Base-by-base conservation (phyloP, 108 stramenopile species). In the Skeletonema grethae region DNA sequence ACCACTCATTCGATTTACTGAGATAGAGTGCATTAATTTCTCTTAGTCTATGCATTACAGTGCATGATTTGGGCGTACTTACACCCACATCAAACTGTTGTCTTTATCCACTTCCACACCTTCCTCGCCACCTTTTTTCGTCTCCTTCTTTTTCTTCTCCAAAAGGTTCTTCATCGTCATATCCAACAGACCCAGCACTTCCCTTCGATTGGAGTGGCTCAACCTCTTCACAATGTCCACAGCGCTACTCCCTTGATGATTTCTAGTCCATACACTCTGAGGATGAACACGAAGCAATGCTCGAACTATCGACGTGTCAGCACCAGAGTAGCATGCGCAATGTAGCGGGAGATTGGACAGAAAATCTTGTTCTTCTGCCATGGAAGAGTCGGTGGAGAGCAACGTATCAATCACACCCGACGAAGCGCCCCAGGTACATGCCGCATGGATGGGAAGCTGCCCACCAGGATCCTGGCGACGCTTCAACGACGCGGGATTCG, bases 291-390 rank as follows among this genome's bases (percentile, higher is more conserved):
- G 55, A 43, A 92, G 30, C 67, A 95, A 68, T 5, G 46, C 57
- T 63, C 87, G 75, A 32, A 93, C 41, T 22, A 91, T 85, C 1
- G 30, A 56, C 32, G 80, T 70, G 1, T 83, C 76, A 15, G 90
- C 77, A 22, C 94, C 94, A 20, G 94, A 88, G 67, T 91, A 95
- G 58, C 85, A 88, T 4, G 91, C 91, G 25, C 86, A 88, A 79
- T 95, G 94, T 55, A 95, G 61, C 24, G 94, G 87, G 8, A 91
- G 62, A 71, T 95, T 95, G 12, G 91, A 90, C 2, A 90, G 67
- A 46, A 91, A 89, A 39, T 95, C 94, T 63, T 66, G 61, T 38
- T 77, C 67, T 36, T 81, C 79, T 56, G 83, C 86, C n/a, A 81
- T 73, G 12, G 69, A 73, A 18, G 86, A 85, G 60, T 89, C 79